phyloP scores from a whole-genome alignment of 1,139 yeast genomes.

The Suhomyces atakaporum region DNA sequence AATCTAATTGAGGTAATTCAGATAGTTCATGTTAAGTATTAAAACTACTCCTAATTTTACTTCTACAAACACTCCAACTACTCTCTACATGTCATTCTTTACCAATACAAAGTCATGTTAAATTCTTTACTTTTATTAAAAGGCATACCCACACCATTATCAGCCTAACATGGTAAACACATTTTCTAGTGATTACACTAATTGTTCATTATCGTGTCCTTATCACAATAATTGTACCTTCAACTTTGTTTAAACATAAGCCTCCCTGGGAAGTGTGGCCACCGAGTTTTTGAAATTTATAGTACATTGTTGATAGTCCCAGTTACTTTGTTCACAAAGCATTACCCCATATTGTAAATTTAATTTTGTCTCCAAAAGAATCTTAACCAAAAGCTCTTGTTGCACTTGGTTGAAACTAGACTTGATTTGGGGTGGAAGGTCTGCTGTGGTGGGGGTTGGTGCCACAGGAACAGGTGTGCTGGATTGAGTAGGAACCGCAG shows the following conservation, averaged over 20 bases:
- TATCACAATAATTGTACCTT: no score
- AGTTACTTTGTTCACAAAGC: slow-evolving; percentile 86
- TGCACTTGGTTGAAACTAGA: slow-evolving; percentile 56
- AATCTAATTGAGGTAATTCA: no score
- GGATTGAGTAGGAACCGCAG: slow-evolving; percentile 7
- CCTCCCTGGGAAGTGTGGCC: slow-evolving; percentile 46
- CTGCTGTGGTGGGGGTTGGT: slow-evolving; percentile 32
- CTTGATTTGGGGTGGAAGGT: slow-evolving; percentile 57
- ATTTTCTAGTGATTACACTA: not conserved
- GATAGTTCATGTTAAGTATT: no score
- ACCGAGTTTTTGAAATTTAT: slow-evolving; percentile 69
- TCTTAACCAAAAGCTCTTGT: slow-evolving; percentile 63
- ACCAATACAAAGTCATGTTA: no score
- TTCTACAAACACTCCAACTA: no score
- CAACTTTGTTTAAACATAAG: slow-evolving; percentile 31
- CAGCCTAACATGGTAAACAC: no score
- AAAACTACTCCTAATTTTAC: no score
- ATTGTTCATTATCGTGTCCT: not conserved
- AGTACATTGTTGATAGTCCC: slow-evolving; percentile 75
- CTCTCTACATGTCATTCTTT: no score
- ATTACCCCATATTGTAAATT: slow-evolving; percentile 77
- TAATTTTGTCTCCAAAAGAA: slow-evolving; percentile 73
- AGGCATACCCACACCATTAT: no score
- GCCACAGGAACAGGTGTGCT: slow-evolving; percentile 12
- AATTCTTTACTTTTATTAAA: no score